Evolutionary conservation across 345 rosid species (phyloP).

Genomic region (Linum tenue): DNA sequence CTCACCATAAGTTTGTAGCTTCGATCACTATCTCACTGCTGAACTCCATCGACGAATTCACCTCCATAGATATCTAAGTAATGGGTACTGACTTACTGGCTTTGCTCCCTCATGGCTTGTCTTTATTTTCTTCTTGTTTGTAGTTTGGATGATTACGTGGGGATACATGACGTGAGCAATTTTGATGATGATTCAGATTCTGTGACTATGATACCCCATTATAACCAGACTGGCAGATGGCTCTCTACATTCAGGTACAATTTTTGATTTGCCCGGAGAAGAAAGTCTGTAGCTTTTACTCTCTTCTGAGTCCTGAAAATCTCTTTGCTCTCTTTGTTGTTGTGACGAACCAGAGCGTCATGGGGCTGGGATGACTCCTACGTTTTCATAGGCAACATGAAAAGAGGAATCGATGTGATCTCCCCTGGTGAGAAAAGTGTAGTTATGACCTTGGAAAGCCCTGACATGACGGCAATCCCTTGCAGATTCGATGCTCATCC

Average conservation of each 20-base stretch:
- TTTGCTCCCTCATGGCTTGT: neutral
- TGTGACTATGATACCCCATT: slow-evolving; percentile 35
- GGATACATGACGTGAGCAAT: slow-evolving; percentile 45
- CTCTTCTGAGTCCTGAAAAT: neutral
- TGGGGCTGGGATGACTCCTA: slow-evolving; percentile 96
- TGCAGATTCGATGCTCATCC: slow-evolving; percentile 71
- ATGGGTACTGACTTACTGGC: neutral
- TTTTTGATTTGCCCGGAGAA: neutral
- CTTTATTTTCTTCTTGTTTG: neutral
- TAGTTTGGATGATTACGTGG: slow-evolving; percentile 50
- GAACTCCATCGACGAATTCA: no score
- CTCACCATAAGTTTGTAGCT: no score
- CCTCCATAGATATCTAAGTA: no score
- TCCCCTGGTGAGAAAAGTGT: slow-evolving; percentile 25
- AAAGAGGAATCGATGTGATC: slow-evolving; percentile 58
- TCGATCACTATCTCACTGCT: no score
- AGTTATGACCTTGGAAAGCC: slow-evolving; percentile 35
- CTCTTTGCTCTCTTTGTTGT: neutral
- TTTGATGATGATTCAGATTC: slow-evolving; percentile 28
- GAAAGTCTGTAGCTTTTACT: no score
- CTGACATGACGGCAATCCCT: slow-evolving; percentile 47
- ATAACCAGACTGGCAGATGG: slow-evolving; percentile 60
- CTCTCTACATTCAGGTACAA: slow-evolving; percentile 57
- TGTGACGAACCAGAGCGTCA: slow-evolving; percentile 35
- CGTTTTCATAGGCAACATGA: slow-evolving; percentile 52